Base-by-base conservation (phyloP, 176 grass and related monocot species). In the Oryza meridionalis region DNA sequence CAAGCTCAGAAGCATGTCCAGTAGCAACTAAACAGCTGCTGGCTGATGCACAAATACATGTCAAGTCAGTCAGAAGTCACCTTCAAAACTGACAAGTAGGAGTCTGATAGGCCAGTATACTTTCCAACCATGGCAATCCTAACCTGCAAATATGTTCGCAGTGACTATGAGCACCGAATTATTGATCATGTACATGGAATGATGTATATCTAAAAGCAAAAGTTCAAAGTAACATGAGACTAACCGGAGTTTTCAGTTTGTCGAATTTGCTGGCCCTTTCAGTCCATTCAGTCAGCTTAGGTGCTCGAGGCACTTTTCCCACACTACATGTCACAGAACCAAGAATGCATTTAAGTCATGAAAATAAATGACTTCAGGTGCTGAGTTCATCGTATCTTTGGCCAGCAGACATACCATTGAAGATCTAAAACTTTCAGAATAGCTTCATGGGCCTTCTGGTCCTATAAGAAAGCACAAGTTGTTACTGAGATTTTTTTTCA, bases 91-190 rank as follows among this genome's bases (percentile, higher is more conserved):
- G 93, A 95, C 8, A 97, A 69, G 63, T 97, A 97, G 45, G 89
- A 94, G 81, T 94, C 94, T 0, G 87, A 94, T 29, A 94, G 72
- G 11, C 91, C 89, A 31, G 77, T 97, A 76, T 97, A 97, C 70
- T 97, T 94, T 81, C 94, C 92, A 72, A 92, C 92, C 85, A 94
- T 92, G 25, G 92, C 94, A 88, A 97, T 94, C 72, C 91, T 92
- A 46, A 94, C 96, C 93, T 96, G 89, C 69, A 83, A 87, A 35
- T 29, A 45, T 51, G 84, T 77, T 32, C 4, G 47, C 10, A 61
- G 77, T 43, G 85, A 62, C 12, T 16, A 77, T 77, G 76, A 91
- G 29, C 44, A 69, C 10, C 24, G 0, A 35, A 59, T 37, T 70
- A 61, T 46, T 67, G 7, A 82, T 9, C 6, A n/a, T 16, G 2